These are phyloP conservation scores for Pelargonium citronellum DNA, from an alignment of 441 rosid genomes.

Conservation along the genomic window DNA sequence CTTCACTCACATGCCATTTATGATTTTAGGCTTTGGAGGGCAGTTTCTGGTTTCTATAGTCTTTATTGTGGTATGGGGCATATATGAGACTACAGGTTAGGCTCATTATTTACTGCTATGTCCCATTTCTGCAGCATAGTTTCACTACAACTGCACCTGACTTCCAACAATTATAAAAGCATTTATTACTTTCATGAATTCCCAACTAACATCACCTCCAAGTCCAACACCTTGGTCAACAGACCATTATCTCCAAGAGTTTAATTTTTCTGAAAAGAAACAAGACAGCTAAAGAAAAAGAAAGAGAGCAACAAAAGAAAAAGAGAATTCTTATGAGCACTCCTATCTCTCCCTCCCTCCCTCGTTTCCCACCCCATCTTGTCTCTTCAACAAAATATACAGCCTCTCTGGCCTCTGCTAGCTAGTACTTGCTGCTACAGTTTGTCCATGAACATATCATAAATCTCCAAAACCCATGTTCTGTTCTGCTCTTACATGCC, in stretches of 20 bases:
- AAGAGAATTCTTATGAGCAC: slow-evolving; percentile 19
- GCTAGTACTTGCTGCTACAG: slow-evolving; percentile 12
- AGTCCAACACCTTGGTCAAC: slow-evolving; percentile 30
- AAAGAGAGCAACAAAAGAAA: slow-evolving; percentile 11
- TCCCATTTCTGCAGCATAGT: neutral
- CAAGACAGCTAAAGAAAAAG: slow-evolving; percentile 15
- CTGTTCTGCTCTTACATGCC: slow-evolving; percentile 8
- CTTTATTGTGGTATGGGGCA: no score
- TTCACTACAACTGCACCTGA: slow-evolving; percentile 19
- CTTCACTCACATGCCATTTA: neutral
- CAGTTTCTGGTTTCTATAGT: no score
- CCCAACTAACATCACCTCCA: slow-evolving; percentile 33
- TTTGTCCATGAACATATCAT: slow-evolving; percentile 7
- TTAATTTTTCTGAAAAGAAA: neutral
- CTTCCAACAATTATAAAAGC: slow-evolving; percentile 27
- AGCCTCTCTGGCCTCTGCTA: neutral
- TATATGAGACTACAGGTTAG: neutral
- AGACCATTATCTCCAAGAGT: slow-evolving; percentile 25
- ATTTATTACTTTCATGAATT: slow-evolving; percentile 40
- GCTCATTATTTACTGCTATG: neutral
- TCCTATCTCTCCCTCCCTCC: neutral
- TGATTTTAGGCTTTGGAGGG: neutral
- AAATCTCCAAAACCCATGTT: neutral
- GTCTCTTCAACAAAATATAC: slow-evolving; percentile 9
- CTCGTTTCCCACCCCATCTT: slow-evolving; percentile 18